Percentiles rank a stretch among this genome's conserved stretches.
Conservation (phyloP, 2,329 filamentous ascomycete species). For the Colletotrichum lini region DNA sequence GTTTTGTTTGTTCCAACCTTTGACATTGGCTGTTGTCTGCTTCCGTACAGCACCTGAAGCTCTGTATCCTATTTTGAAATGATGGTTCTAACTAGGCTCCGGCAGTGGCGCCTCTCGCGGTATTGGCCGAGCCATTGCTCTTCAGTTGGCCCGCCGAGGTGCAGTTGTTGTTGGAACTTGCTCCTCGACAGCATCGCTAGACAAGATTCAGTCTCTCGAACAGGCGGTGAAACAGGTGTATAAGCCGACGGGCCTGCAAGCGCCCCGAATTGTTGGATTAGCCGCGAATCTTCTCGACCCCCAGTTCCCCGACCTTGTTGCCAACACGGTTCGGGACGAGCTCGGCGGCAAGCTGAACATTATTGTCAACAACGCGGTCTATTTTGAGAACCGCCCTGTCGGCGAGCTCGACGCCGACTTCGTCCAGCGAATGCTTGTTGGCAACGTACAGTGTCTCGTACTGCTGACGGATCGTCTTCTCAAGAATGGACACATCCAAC, state of each 20-base stretch:
- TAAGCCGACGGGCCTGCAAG: constrained; percentile 1
- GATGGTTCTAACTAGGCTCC: constrained; percentile 46
- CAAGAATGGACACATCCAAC: constrained; percentile 49
- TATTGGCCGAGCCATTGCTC: constrained; percentile 48
- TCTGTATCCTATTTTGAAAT: background rate
- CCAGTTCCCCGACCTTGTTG: constrained; percentile 48
- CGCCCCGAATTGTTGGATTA: constrained; percentile 48
- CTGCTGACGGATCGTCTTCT: constrained; percentile 54
- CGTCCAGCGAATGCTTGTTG: constrained; percentile 50
- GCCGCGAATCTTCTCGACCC: constrained; percentile 50
- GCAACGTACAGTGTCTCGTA: constrained; percentile 53
- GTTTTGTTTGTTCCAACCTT: background rate
- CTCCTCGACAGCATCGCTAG: background rate
- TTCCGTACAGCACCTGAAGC: too few relatives aligned
- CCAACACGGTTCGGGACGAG: constrained; percentile 44
- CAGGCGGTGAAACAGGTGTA: background rate
- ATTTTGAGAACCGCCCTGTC: constrained; percentile 48
- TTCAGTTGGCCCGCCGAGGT: constrained; percentile 48
- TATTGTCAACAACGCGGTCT: constrained; percentile 51
- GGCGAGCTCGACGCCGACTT: constrained; percentile 48
- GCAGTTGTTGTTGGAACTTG: constrained; percentile 53
- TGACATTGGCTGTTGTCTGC: too few relatives aligned
- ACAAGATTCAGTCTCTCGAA: background rate
- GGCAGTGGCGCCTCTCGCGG: constrained; percentile 71
- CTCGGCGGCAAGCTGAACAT: constrained; percentile 51